Percentiles rank a stretch among this genome's conserved stretches.
Conservation (phyloP, 1,139 yeast genomes). For the Kodamaea plutei region DNA sequence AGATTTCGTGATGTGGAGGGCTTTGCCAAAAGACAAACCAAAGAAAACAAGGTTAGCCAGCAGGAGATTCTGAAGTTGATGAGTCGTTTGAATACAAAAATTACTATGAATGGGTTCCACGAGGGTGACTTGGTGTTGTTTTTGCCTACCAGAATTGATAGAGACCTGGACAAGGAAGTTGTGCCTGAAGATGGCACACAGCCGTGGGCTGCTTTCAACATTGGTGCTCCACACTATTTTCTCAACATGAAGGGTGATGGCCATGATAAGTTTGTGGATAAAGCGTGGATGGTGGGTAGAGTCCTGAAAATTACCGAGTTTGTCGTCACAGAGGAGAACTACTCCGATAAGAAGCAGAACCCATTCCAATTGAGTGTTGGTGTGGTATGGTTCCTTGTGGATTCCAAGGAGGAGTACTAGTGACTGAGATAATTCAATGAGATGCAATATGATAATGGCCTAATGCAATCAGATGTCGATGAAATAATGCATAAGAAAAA, state of each 20-base stretch:
- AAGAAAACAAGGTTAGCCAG: slow-evolving; percentile 58
- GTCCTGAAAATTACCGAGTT: slow-evolving; percentile 48
- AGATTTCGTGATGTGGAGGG: slow-evolving; percentile 88
- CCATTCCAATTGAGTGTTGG: slow-evolving; percentile 50
- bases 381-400: slow-evolving; percentile 47
- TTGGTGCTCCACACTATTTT: slow-evolving; percentile 76
- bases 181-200: slow-evolving; percentile 26
- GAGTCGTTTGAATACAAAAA: slow-evolving; percentile 42
- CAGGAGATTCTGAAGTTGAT: slow-evolving; percentile 38
- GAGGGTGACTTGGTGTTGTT: slow-evolving; percentile 76
- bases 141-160: slow-evolving; percentile 65
- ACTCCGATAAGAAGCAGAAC: slow-evolving; percentile 28
- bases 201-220: slow-evolving; percentile 86
- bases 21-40: slow-evolving; percentile 81
- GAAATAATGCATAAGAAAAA: too few species aligned
- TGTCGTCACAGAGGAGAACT: slow-evolving; percentile 36
- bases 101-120: slow-evolving; percentile 63
- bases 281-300: slow-evolving; percentile 75
- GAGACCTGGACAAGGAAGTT: slow-evolving; percentile 9
- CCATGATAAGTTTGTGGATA: slow-evolving; percentile 20
- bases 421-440: too few species aligned
- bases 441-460: too few species aligned
- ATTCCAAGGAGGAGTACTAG: slow-evolving; percentile 35
- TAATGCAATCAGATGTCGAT: too few species aligned
- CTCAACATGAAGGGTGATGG: slow-evolving; percentile 33